phyloP scores from a whole-genome alignment of 148 eudicot species.

The Rhododendron mucronatum region DNA sequence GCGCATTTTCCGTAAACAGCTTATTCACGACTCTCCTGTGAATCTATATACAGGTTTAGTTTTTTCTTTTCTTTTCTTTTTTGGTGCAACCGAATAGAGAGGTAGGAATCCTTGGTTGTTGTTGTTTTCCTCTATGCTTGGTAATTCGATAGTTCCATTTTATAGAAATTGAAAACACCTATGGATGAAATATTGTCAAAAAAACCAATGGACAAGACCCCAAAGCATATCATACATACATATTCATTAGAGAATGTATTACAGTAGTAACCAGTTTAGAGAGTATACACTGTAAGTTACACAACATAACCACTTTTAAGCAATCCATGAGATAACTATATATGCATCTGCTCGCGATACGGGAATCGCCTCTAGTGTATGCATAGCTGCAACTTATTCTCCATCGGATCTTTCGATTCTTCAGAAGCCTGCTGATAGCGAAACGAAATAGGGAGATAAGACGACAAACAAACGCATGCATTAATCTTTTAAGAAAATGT shows the following conservation, averaged over 20 bases:
- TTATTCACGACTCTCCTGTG: no score
- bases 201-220: not conserved
- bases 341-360: not conserved
- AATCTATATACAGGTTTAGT: no score
- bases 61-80: no score
- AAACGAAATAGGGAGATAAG: not conserved
- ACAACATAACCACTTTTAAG: not conserved
- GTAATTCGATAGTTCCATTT: not conserved
- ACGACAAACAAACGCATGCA: not conserved
- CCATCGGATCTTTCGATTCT: slow-evolving; percentile 29
- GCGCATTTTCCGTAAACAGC: no score
- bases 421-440: slow-evolving; percentile 29
- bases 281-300: not conserved
- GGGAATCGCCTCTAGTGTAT: not conserved
- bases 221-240: not conserved
- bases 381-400: not conserved
- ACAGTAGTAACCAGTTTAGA: not conserved
- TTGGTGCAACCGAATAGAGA: no score
- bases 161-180: not conserved
- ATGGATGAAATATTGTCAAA: not conserved
- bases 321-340: not conserved
- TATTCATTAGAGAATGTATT: not conserved
- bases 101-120: not conserved
- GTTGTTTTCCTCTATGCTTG: not conserved
- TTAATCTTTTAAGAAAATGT: not conserved